Base-by-base conservation (phyloP, 2,329 filamentous ascomycete species). In the Westerdykella ornata region DNA sequence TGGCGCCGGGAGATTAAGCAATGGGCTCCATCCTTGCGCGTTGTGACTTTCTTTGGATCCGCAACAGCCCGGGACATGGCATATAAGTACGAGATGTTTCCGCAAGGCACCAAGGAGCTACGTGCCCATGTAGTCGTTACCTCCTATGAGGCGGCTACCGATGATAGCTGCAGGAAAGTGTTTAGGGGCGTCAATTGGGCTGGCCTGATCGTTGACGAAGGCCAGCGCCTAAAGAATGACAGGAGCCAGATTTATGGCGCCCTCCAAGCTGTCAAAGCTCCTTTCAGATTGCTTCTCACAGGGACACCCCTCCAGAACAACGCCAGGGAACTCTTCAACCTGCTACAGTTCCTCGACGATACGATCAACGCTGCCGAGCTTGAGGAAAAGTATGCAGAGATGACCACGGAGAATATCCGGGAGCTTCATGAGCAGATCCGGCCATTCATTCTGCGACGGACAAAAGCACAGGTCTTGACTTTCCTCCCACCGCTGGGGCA, bases 1-100 rank as follows among this genome's bases (percentile, higher is more conserved):
- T 98, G 92, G 90, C 84, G 90, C 5, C 82, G 90, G 37, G 92
- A 98, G 62, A 88, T 97, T 64, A 94, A 94, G 69, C 82, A 85
- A 52, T 98, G 90, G 90, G 82, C 85, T 0, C 90, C 90, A 1
- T 79, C 78, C 5, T 69, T 97, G 28, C 81, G 88, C 32, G 88
- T 94, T 5, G 88, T 96, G n/a, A 84, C 88, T 0, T 97, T 92
- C 61, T 94, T 94, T 61, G 92, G 92, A 35, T 84, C 84, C 13
- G 76, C 75, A 38, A 75, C 77, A 37, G 75, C 88, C 13, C 84
- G 92, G 51, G 79, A 85, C 29, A 77, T 94, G 44, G 84, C 87
- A 0, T 83, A 84, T 44, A 64, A 84, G 28, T 82, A 94, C 60
- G 94, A 98, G 64, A 78, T 98, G 47, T 97, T 92, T 59, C 85